Base-by-base conservation (phyloP, 768 basidiomycete genomes). In the Candolleomyces efflorescens region DNA sequence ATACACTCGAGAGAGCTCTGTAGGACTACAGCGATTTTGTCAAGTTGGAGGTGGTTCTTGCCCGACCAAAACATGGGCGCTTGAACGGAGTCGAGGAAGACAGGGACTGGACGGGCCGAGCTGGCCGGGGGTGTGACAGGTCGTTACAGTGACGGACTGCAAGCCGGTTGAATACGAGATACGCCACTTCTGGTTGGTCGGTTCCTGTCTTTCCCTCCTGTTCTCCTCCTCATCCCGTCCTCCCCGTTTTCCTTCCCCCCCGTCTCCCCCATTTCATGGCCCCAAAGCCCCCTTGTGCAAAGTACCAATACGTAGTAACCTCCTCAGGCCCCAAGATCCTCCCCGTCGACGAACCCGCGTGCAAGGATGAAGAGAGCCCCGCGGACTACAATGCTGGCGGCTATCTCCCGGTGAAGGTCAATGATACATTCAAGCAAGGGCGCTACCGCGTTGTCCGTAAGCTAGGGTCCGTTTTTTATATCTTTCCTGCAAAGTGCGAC, bases 371-470 rank as follows among this genome's bases (percentile, higher is more conserved):
- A 69, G 90, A 92, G 72, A 84, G 84, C 61, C 83, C 89, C n/a
- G 89, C 84, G 60, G 90, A 91, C 61, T 92, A 92, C 75, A 90
- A 90, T 63, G 71, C 82, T 46, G 90, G 90, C 37, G 90, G 90
- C 45, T 92, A 92, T 80, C 80, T 91, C 47, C 82, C 86, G 22
- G 82, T 94, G 44, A 86, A 86, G 72, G 83, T 97, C 60, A 82
- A 82, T 60, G 94, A 98, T 72, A 72, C 80, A 20, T 96, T 97
- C 78, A 90, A 88, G 69, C 77, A 86, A 60, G 89, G 85, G 55
- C 82, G 94, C 49, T 99, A 99, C 74, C 74, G 81, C 20, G 85
- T 97, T 55, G 79, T 95, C 36, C 78, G 96, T 61, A 99, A 99
- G 72, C 80, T 99, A 27, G 96, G 96, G 84, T 91, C 75, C 69